A percentile compares a stretch with the other conserved stretches of the same genome.
Conservation (phyloP, 1,284 basidiomycete genomes). For the Ustilago loliicola region DNA sequence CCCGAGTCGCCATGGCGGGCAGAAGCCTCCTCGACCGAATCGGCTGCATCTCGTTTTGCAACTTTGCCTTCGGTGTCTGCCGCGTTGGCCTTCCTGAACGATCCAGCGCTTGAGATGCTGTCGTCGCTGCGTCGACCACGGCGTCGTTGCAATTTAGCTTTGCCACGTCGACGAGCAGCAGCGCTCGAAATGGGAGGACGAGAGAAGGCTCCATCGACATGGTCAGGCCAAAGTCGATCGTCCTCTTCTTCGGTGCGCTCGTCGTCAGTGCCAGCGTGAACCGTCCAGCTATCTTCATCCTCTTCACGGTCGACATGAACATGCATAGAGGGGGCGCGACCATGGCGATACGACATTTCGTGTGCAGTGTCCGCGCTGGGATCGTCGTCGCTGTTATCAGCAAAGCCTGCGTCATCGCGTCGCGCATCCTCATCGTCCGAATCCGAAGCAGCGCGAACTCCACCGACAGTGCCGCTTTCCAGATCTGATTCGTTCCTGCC, state of each 20-base stretch:
- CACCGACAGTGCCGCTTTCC: conserved; percentile 57
- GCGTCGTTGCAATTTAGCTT: conserved; percentile 33
- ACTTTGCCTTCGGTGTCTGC: conserved; percentile 27
- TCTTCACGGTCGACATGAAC: conserved; percentile 15
- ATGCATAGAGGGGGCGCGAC: background rate
- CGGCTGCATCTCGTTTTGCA: conserved; percentile 17
- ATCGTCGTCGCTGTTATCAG: conserved; percentile 12
- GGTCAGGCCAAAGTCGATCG: conserved; percentile 47
- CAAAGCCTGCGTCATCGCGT: conserved; percentile 3
- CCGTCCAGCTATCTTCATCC: conserved; percentile 30
- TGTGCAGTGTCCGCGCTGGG: background rate
- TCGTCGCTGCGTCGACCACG: conserved; percentile 37
- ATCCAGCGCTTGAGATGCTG: conserved; percentile 21
- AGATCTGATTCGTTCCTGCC: conserved; percentile 55
- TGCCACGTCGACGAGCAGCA: conserved; percentile 25
- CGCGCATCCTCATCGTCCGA: conserved; percentile 28
- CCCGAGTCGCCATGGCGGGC: conserved; percentile 34
- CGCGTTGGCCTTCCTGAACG: conserved; percentile 11
- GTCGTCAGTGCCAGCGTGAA: conserved; percentile 24
- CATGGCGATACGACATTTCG: background rate
- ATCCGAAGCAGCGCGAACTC: conserved; percentile 49
- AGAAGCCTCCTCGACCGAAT: conserved; percentile 8
- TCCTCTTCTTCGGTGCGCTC: conserved; percentile 38
- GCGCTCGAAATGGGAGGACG: conserved; percentile 26
- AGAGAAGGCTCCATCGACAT: conserved; percentile 57